Evolutionary conservation across 768 basidiomycete species (phyloP).

Genomic region (Rhodotorula sphaerocarpa): DNA sequence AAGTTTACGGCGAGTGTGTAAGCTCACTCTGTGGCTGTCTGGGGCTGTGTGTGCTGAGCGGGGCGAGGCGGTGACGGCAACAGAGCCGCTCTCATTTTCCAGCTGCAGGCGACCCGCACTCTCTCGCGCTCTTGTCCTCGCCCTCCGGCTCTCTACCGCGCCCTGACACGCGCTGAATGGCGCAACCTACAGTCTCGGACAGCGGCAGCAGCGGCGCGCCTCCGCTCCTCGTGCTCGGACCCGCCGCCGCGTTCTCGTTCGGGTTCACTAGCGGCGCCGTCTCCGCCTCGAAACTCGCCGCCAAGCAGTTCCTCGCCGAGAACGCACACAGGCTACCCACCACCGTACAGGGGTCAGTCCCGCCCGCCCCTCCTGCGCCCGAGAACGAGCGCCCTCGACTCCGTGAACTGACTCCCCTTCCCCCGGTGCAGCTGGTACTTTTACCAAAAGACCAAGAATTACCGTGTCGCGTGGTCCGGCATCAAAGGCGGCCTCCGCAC

Average conservation of each 20-base stretch:
- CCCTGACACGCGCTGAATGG: background rate
- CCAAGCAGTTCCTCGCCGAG: conserved; percentile 77
- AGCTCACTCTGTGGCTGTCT: too few species aligned
- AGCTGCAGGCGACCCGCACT: too few species aligned
- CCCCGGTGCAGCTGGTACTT: conserved; percentile 61
- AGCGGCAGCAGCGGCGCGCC: background rate
- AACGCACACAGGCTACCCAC: conserved; percentile 78
- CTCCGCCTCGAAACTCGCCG: conserved; percentile 62
- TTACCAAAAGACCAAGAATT: conserved; percentile 94
- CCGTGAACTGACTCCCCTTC: too few species aligned
- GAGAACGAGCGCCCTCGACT: too few species aligned
- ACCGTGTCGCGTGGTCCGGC: conserved; percentile 65
- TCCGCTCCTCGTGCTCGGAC: conserved; percentile 13
- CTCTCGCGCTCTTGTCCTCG: too few species aligned
- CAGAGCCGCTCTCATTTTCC: too few species aligned
- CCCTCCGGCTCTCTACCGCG: too few species aligned
- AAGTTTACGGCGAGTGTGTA: too few species aligned
- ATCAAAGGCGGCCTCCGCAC: conserved; percentile 53
- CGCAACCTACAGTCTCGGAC: background rate
- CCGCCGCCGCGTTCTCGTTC: conserved; percentile 17
- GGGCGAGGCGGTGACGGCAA: too few species aligned
- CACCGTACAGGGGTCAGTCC: conserved; percentile 59
- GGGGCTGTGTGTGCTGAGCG: too few species aligned
- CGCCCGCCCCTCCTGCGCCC: background rate
- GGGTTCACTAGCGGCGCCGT: conserved; percentile 43